A percentile compares a stretch with the other conserved stretches of the same genome.
phyloP scores from a whole-genome alignment of 805 yeast genomes.

The Candida jianshihensis region DNA sequence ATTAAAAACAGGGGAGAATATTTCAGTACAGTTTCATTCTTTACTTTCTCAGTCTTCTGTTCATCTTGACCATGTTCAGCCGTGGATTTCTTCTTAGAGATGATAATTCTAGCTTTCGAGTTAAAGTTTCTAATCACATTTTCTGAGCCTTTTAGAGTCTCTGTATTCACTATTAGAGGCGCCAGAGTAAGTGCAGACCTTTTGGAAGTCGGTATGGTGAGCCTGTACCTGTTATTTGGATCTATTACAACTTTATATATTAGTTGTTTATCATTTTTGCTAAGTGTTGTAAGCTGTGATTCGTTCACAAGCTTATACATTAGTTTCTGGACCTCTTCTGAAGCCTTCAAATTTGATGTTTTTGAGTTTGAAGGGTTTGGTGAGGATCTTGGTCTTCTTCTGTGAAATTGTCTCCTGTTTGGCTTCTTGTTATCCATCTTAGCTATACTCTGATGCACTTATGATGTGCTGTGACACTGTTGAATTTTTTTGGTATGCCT shows the following conservation, averaged over 20 bases:
- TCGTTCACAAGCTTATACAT: background rate
- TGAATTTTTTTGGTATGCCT: too few relatives aligned
- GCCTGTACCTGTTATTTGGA: background rate
- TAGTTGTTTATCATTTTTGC: background rate
- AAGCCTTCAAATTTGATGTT: background rate
- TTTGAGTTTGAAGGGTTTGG: background rate
- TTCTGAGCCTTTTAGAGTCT: background rate
- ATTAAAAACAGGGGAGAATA: slow-evolving; percentile 13
- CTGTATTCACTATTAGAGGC: background rate
- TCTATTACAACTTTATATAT: background rate
- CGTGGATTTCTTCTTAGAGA: too few relatives aligned
- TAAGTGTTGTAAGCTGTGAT: background rate
- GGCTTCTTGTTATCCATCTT: background rate
- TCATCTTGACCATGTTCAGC: too few relatives aligned
- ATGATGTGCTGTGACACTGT: too few relatives aligned
- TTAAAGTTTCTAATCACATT: slow-evolving; percentile 21
- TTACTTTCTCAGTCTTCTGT: too few relatives aligned
- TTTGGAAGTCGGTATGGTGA: background rate
- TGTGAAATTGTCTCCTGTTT: background rate
- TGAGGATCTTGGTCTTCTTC: too few relatives aligned
- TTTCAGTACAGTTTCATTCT: too few relatives aligned
- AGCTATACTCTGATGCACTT: too few relatives aligned
- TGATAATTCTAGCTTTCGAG: slow-evolving; percentile 7
- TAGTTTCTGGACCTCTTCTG: background rate
- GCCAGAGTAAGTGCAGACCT: background rate